These are phyloP conservation scores for Castanea mollissima DNA, from an alignment of 306 rosid species.

Conservation along the genomic window DNA sequence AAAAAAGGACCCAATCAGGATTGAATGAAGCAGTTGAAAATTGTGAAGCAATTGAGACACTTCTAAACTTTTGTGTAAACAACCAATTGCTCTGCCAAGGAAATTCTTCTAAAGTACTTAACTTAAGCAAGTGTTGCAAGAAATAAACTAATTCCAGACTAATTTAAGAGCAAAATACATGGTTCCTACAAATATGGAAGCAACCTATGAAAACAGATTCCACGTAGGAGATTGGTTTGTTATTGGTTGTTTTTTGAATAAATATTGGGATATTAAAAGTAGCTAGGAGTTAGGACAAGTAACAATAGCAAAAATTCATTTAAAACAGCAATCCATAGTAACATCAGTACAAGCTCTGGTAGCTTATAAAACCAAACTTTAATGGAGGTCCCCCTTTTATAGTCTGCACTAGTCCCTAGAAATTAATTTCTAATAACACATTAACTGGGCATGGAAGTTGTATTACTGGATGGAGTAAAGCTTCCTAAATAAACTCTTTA, in stretches of 20 bases:
- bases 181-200: background rate
- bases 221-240: background rate
- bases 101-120: background rate
- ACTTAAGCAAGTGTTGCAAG: background rate
- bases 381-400: no score
- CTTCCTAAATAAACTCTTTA: background rate
- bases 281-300: background rate
- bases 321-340: background rate
- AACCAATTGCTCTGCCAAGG: background rate
- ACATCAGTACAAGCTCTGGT: background rate
- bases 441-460: background rate
- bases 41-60: background rate
- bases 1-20: no score
- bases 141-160: background rate
- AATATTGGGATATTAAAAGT: background rate
- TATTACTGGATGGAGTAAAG: background rate
- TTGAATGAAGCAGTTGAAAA: background rate
- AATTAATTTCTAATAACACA: background rate
- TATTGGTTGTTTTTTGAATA: background rate
- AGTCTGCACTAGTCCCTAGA: background rate
- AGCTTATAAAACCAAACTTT: no score
- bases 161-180: background rate
- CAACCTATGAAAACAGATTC: background rate
- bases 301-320: no score
- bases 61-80: background rate